Evolutionary conservation across 1,284 basidiomycete genomes (phyloP), one percentile per base, ranked within the genome.

Genomic region (Dichomitus squalens): DNA sequence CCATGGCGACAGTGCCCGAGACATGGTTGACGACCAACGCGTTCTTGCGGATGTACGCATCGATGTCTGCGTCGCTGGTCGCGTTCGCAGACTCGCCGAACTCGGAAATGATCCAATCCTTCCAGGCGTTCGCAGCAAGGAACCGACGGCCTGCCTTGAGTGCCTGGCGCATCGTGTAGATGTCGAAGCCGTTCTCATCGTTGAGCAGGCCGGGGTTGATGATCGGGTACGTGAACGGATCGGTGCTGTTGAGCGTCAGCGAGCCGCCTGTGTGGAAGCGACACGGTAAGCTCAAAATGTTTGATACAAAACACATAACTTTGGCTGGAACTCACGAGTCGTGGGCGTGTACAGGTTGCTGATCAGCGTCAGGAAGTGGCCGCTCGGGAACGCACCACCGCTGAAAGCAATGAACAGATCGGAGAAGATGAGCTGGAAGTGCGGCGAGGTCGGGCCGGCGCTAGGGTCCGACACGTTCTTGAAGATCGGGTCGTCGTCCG

Each of bases 141-240:
- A 70, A 68, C 7, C 53, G 55, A 18, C 53, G 54, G 0, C 54
- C 63, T 46, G 40, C 52, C 36, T 57, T 55, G n/a, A 70, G 41
- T 6, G 60, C 64, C 21, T 59, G 48, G 20, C 57, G 57, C 54
- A 67, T 52, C 16, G 64, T 54, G 18, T 55, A 55, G 7, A 67
- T 9, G 57, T 70, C 68, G 21, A 68, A 46, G 43, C 64, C 66
- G 27, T 57, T 56, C 4, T 55, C 41, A 16, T 48, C 57, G 9
- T 47, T 49, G 25, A 70, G 58, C 34, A 66, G 51, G 11, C 48
- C 58, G 0, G 66, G 55, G 56, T 68, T 60, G 54, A 72, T 67
- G 29, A 66, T 25, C 8, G 69, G 68, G 21, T 59, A 14, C 29
- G 50, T 58, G 48, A 66, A 67, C 1, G 67, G 63, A 50, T 65